A percentile compares a stretch with the other conserved stretches of the same genome.
Conservation (phyloP, 164 flowering plant species). For the Euptelea pleiosperma region DNA sequence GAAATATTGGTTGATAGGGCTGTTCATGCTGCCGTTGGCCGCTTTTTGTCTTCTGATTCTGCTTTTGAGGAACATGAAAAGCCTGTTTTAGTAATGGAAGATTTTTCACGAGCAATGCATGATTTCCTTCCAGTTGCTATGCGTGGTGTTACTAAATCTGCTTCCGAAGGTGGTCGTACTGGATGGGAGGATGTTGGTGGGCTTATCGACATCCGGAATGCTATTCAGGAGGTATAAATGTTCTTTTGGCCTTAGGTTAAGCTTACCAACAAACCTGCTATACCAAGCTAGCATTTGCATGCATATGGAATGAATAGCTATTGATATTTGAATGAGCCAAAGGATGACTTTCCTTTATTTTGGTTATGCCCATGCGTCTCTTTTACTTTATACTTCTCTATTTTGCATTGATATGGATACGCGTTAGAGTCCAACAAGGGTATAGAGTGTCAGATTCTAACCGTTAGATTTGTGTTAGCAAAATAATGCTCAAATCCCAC, state of each 20-base stretch:
- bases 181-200: constrained; percentile 99
- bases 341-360: too few species aligned
- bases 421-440: too few species aligned
- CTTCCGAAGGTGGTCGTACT: constrained; percentile 67
- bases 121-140: constrained; percentile 87
- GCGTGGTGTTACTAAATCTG: constrained; percentile 84
- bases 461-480: too few species aligned
- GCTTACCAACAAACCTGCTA: neutral
- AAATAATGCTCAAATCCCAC: too few species aligned
- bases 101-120: constrained; percentile 76
- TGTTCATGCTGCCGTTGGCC: constrained; percentile 78
- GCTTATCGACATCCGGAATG: constrained; percentile 59
- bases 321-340: too few species aligned
- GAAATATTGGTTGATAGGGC: constrained; percentile 92
- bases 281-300: neutral
- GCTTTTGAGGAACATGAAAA: constrained; percentile 23
- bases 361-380: too few species aligned
- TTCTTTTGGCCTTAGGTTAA: neutral
- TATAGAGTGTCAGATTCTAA: too few species aligned
- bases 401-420: too few species aligned
- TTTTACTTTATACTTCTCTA: too few species aligned
- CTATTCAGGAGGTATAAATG: constrained; percentile 74
- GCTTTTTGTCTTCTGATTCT: constrained; percentile 42
- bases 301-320: neutral
- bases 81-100: constrained; percentile 53